Evolutionary conservation across 345 rosid genomes (phyloP).

Genomic region (Eucalyptus tenuipes): DNA sequence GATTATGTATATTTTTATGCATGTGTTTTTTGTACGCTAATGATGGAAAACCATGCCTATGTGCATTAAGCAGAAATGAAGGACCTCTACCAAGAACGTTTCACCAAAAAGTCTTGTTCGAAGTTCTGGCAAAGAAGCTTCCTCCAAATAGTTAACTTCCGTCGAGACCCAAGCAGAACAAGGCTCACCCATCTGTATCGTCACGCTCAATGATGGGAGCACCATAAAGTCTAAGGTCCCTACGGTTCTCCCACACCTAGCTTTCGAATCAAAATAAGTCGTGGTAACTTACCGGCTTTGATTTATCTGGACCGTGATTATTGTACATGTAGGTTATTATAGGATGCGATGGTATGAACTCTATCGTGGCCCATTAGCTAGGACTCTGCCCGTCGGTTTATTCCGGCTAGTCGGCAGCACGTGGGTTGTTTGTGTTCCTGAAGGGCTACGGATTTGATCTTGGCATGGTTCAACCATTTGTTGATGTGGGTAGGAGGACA

Average conservation of each 20-base stretch:
- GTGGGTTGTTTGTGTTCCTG: constrained; percentile 11
- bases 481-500: constrained; percentile 13
- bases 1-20: too few relatives aligned
- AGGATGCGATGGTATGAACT: constrained; percentile 32
- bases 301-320: neutral
- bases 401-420: constrained; percentile 11
- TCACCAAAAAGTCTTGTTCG: neutral
- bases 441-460: constrained; percentile 11
- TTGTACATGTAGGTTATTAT: constrained; percentile 9
- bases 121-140: constrained; percentile 21
- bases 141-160: constrained; percentile 1
- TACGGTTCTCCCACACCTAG: neutral
- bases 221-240: constrained; percentile 15
- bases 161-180: constrained; percentile 1
- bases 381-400: constrained; percentile 10
- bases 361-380: constrained; percentile 15
- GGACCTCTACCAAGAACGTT: neutral
- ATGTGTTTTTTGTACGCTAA: too few relatives aligned
- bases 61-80: neutral
- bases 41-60: neutral
- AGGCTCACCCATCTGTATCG: neutral
- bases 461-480: neutral
- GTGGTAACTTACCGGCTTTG: neutral
- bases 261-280: neutral
- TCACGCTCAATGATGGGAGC: constrained; percentile 17